These are phyloP conservation scores for Ogataea siamensis DNA, from an alignment of 805 yeast species.

Conservation along the genomic window DNA sequence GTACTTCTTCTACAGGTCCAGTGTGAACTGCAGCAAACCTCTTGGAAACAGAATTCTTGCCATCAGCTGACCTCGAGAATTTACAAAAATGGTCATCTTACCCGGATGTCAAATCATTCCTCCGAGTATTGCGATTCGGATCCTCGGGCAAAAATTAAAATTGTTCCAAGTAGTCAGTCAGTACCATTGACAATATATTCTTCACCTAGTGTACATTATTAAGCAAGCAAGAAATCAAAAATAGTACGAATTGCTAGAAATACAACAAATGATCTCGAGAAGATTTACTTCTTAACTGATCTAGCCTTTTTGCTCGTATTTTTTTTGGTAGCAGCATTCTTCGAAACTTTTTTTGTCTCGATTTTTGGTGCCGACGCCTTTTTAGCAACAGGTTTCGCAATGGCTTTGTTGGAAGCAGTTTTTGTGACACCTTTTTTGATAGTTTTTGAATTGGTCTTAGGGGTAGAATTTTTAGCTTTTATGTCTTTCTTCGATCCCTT, in stretches of 20 bases:
- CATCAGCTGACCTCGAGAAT: background rate
- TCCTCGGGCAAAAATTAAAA: background rate
- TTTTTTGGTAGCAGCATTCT: constrained; percentile 17
- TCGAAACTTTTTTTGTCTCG: constrained; percentile 10
- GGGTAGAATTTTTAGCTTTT: constrained; percentile 13
- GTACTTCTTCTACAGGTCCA: too few species aligned
- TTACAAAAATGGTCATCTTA: background rate
- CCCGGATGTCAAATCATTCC: constrained; percentile 1
- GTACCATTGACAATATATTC: background rate
- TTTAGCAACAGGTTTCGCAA: too few species aligned
- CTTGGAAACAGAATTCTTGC: background rate
- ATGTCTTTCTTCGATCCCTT: background rate
- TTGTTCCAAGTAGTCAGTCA: too few species aligned
- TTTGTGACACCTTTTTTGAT: constrained; percentile 13
- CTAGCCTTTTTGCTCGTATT: constrained; percentile 29
- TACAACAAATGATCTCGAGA: constrained; percentile 10
- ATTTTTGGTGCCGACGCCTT: too few species aligned
- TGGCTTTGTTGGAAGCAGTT: constrained; percentile 17
- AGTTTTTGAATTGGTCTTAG: constrained; percentile 22
- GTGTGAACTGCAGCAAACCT: background rate
- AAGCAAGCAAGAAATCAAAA: background rate
- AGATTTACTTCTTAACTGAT: constrained; percentile 12
- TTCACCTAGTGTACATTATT: constrained; percentile 1
- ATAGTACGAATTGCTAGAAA: constrained; percentile 8
- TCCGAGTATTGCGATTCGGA: constrained; percentile 1